Conservation (phyloP, 2,329 filamentous ascomycete genomes). For the Cytospora schulzeri region DNA sequence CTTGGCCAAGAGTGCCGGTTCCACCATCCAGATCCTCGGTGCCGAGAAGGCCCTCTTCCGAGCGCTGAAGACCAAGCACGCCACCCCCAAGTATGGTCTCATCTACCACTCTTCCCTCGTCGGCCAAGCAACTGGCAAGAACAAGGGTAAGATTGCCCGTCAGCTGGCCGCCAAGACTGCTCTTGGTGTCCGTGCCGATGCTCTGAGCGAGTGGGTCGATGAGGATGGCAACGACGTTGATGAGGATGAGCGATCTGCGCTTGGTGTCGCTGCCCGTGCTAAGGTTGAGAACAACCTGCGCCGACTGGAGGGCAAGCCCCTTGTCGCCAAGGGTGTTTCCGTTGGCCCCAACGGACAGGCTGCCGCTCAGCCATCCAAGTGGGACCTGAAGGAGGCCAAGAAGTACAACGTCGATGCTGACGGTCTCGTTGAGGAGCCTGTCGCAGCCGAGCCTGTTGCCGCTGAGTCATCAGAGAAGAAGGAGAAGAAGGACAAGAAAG, state of each 20-base stretch:
- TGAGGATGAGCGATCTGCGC: slow-evolving; percentile 83
- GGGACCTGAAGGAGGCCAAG: slow-evolving; percentile 86
- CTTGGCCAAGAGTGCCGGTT: slow-evolving; percentile 91
- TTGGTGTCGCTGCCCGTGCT: slow-evolving; percentile 72
- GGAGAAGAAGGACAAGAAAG: slow-evolving; percentile 41
- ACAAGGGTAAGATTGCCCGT: slow-evolving; percentile 99
- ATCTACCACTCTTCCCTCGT: slow-evolving; percentile 93
- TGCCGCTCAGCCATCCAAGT: slow-evolving; percentile 68
- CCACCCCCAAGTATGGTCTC: slow-evolving; percentile 97
- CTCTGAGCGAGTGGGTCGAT: slow-evolving; percentile 75
- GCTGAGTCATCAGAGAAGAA: slow-evolving; percentile 33
- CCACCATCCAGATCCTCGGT: slow-evolving; percentile 96
- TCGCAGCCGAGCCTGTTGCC: slow-evolving; percentile 43
- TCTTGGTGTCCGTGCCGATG: slow-evolving; percentile 89
- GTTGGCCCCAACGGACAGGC: slow-evolving; percentile 74
- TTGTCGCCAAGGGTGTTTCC: slow-evolving; percentile 73
- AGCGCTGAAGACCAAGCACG: slow-evolving; percentile 97
- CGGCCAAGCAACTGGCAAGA: slow-evolving; percentile 94
- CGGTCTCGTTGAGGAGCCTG: slow-evolving; percentile 72
- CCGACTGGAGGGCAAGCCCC: slow-evolving; percentile 85
- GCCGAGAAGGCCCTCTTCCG: slow-evolving; percentile 99
- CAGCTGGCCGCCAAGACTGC: slow-evolving; percentile 93
- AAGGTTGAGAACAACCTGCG: slow-evolving; percentile 77
- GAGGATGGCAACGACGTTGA: slow-evolving; percentile 70
- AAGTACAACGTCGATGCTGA: slow-evolving; percentile 97